Evolutionary conservation across 1,284 basidiomycete species (phyloP).

Genomic region (Ustilago xerochloae): DNA sequence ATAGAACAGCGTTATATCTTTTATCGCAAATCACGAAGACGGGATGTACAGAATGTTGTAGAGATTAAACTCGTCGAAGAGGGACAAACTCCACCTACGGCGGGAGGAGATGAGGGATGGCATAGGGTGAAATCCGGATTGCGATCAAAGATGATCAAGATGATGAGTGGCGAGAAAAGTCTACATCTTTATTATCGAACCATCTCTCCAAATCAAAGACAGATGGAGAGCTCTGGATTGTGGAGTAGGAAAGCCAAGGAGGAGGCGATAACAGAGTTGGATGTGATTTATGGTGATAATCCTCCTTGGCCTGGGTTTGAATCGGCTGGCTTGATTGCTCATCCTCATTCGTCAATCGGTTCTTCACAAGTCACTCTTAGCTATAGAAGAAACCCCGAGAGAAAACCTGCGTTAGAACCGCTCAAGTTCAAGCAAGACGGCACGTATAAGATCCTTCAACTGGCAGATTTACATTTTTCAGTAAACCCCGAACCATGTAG

Average conservation of each 20-base stretch:
- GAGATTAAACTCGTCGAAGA: conserved; percentile 50
- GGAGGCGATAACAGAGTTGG: conserved; percentile 58
- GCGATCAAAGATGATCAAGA: conserved; percentile 26
- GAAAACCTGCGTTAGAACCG: conserved; percentile 21
- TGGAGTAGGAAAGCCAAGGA: conserved; percentile 1
- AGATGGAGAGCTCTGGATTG: conserved; percentile 14
- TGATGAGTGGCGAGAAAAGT: conserved; percentile 26
- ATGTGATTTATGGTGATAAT: conserved; percentile 59
- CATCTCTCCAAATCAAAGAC: background rate
- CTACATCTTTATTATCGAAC: conserved; percentile 55
- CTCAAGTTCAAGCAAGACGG: conserved; percentile 52
- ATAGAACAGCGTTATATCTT: conserved; percentile 57
- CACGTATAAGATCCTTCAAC: conserved; percentile 63
- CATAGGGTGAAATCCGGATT: conserved; percentile 47
- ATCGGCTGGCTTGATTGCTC: conserved; percentile 33
- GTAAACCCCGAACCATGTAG: conserved; percentile 58
- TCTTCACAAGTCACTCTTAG: conserved; percentile 34
- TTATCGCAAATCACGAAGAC: conserved; percentile 49
- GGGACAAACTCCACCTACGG: conserved; percentile 24
- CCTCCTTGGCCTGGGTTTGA: conserved; percentile 60
- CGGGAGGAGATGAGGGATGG: conserved; percentile 48
- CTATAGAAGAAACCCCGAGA: conserved; percentile 41
- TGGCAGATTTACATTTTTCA: conserved; percentile 64
- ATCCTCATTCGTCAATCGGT: conserved; percentile 26
- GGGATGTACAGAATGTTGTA: conserved; percentile 50